Conservation (phyloP, 2,329 filamentous ascomycete genomes). For the Cadophora malorum region DNA sequence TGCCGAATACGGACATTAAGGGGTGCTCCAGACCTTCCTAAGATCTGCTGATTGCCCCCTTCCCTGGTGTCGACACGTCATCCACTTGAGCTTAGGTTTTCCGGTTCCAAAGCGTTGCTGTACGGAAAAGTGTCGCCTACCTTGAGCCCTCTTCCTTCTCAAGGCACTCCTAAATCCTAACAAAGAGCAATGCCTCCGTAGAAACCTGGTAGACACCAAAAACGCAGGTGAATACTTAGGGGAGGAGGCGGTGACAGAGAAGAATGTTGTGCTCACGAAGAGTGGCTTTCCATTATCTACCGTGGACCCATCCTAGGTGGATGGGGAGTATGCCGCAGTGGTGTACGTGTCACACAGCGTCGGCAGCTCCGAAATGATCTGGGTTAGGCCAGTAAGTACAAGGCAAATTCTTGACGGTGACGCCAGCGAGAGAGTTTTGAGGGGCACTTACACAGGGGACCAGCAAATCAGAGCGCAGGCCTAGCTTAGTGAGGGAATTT, state of each 20-base stretch:
- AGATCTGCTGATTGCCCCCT: not conserved
- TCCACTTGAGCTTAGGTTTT: conserved; percentile 7
- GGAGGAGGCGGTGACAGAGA: conserved; percentile 8
- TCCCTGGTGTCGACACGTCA: not conserved
- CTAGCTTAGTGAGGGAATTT: conserved; percentile 3
- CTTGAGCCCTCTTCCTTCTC: conserved; percentile 3
- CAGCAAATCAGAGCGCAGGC: conserved; percentile 10
- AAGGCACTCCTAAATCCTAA: conserved; percentile 6
- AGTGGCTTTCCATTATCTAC: conserved; percentile 6
- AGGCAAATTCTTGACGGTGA: conserved; percentile 8
- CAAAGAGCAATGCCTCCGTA: not conserved
- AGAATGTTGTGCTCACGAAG: conserved; percentile 12
- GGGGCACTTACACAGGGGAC: not conserved
- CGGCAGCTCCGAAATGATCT: conserved; percentile 9
- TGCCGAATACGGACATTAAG: conserved; percentile 4
- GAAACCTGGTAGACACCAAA: conserved; percentile 2
- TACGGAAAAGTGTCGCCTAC: conserved; percentile 7
- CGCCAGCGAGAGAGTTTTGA: conserved; percentile 8
- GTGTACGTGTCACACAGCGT: conserved; percentile 3
- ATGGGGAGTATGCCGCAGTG: not conserved
- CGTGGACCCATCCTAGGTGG: not conserved
- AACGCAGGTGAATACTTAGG: conserved; percentile 3
- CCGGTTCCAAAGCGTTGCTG: not conserved
- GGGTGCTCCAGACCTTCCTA: conserved; percentile 1
- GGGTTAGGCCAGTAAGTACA: not conserved